Conservation (phyloP, 2,329 filamentous ascomycete genomes). For the Geosmithia flava region DNA sequence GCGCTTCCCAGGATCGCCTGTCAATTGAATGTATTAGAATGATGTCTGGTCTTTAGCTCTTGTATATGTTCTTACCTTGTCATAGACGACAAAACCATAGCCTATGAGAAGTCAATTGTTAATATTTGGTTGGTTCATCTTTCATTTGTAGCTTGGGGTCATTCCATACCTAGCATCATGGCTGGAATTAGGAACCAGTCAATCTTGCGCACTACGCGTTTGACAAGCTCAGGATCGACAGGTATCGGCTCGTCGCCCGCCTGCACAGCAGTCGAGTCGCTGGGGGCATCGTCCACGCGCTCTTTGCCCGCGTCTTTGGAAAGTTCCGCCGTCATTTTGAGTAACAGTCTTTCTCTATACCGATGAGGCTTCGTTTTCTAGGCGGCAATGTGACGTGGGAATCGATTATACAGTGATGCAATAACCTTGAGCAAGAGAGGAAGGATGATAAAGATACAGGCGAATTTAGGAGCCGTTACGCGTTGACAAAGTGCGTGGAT, state of each 20-base stretch:
- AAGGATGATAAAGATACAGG: not conserved
- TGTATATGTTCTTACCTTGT: conserved; percentile 27
- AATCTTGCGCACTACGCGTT: conserved; percentile 52
- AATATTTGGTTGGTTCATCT: not conserved
- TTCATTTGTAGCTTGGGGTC: too few species aligned
- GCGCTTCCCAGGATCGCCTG: conserved; percentile 61
- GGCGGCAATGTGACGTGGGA: too few species aligned
- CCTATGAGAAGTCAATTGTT: conserved; percentile 11
- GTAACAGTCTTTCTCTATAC: not conserved
- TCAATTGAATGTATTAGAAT: not conserved
- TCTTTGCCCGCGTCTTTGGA: not conserved
- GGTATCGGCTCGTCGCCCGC: conserved; percentile 42
- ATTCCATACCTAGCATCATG: conserved; percentile 42
- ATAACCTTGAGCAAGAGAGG: not conserved
- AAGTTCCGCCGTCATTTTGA: not conserved
- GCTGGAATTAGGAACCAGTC: conserved; percentile 55
- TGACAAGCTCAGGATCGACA: conserved; percentile 41
- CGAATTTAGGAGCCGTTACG: too few species aligned
- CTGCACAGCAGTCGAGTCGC: not conserved
- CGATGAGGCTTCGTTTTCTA: not conserved
- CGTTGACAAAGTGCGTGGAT: not conserved
- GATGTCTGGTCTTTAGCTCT: not conserved
- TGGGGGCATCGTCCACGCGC: not conserved
- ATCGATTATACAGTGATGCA: not conserved
- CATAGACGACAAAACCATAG: conserved; percentile 28